These are phyloP conservation scores for Mortierella sp. DNA, from an alignment of 371 early-diverging fungal species.

Conservation along the genomic window DNA sequence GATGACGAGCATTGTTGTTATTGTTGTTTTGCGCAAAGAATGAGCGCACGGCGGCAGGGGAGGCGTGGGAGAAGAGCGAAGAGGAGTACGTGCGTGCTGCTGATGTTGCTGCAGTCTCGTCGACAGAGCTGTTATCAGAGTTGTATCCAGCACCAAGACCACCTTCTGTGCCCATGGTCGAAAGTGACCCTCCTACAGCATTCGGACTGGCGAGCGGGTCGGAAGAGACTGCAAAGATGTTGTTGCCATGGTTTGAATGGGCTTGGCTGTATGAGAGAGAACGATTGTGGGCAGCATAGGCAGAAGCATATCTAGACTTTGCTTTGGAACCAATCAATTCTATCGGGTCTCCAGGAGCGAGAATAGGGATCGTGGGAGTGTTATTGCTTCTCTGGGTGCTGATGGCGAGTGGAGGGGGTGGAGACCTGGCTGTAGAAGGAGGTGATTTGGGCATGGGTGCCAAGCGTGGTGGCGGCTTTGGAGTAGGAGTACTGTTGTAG, in stretches of 20 bases:
- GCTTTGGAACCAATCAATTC: slow-evolving; percentile 10
- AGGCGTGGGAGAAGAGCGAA: slow-evolving; percentile 22
- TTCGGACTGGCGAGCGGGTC: not conserved
- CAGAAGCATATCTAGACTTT: slow-evolving; percentile 35
- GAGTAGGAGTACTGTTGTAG: slow-evolving; percentile 39
- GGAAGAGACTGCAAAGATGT: slow-evolving; percentile 32
- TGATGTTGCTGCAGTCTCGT: not conserved
- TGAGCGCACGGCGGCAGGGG: slow-evolving; percentile 28
- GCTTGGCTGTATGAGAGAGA: slow-evolving; percentile 42
- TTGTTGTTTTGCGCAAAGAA: slow-evolving; percentile 10
- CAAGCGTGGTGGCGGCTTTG: slow-evolving; percentile 49
- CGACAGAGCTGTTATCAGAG: slow-evolving; percentile 5
- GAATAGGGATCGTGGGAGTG: not conserved
- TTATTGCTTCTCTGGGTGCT: slow-evolving; percentile 14
- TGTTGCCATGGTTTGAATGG: slow-evolving; percentile 47
- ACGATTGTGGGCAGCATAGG: slow-evolving; percentile 34
- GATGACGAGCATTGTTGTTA: slow-evolving; percentile 9
- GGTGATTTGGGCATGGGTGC: slow-evolving; percentile 52
- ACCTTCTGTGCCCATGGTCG: slow-evolving; percentile 18
- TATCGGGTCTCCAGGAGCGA: slow-evolving; percentile 10
- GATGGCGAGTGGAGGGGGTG: slow-evolving; percentile 32
- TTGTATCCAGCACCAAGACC: slow-evolving; percentile 6
- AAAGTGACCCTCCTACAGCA: slow-evolving; percentile 14
- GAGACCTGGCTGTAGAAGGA: slow-evolving; percentile 20
- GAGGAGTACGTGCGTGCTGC: slow-evolving; percentile 7